Evolutionary conservation across 306 rosid species (phyloP).

Genomic region (Begonia masoniana): DNA sequence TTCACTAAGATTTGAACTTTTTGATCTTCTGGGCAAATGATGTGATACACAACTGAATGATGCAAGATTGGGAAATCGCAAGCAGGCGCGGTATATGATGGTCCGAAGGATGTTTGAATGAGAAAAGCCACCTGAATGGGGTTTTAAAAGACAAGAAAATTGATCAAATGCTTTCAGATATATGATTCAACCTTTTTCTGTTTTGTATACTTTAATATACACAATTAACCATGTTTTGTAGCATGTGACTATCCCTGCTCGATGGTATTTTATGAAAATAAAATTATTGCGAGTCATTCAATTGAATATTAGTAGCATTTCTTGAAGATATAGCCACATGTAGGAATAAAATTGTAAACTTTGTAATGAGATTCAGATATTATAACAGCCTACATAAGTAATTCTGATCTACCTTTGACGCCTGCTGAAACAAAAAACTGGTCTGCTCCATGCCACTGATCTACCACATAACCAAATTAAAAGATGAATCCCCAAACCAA

Average conservation of each 20-base stretch:
- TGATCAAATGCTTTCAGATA: too few species aligned
- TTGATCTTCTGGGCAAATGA: slow-evolving; percentile 29
- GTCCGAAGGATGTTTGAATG: slow-evolving; percentile 78
- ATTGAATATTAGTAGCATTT: background rate
- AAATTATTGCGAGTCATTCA: background rate
- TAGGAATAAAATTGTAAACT: too few species aligned
- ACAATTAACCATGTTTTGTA: background rate
- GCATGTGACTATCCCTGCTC: background rate
- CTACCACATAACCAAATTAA: slow-evolving; percentile 30
- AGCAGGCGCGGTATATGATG: slow-evolving; percentile 70
- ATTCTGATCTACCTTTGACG: slow-evolving; percentile 61
- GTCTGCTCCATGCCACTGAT: slow-evolving; percentile 99
- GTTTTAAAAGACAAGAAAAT: too few species aligned
- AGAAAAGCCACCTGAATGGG: slow-evolving; percentile 82
- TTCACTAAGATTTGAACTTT: slow-evolving; percentile 21
- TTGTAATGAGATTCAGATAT: too few species aligned
- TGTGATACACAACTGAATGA: slow-evolving; percentile 30
- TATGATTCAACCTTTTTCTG: background rate
- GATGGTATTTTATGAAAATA: background rate
- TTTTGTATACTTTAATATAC: background rate
- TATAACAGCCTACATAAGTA: background rate
- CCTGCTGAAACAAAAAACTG: slow-evolving; percentile 95
- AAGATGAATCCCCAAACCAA: slow-evolving; percentile 3
- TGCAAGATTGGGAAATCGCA: slow-evolving; percentile 59
- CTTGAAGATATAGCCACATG: background rate